Base-by-base conservation (phyloP, 805 yeast species). In the Blastobotrys robertii region DNA sequence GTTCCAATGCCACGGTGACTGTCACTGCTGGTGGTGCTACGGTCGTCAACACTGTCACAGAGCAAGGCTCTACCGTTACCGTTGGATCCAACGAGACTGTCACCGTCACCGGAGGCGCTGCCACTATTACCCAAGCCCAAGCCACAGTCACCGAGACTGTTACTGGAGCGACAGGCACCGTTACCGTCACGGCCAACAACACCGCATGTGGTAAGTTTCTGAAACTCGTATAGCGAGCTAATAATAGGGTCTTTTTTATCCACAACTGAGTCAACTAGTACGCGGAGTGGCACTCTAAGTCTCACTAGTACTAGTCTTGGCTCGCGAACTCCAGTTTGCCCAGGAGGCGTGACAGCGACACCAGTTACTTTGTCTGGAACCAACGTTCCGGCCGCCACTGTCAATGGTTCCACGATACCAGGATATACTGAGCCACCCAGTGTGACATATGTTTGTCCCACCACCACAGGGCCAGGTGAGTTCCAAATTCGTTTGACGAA, bases 251-350 rank as follows among this genome's bases (percentile, higher is more conserved):
- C 62, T 58, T 57, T 58, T 57, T 58, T 59, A 58, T 58, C 62
- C 56, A 57, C 62, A 57, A 56, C 60, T 59, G 60, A 58, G 60
- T 58, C 59, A 56, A 30, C 25, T 25, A 11, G 42, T 53, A 56
- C 59, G 54, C 46, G 54, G 45, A 52, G 62, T 57, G 62, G 62
- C 63, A 59, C 62, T 60, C 31, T 42, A 36, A 60, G 62, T 59
- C 63, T 57, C 62, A 57, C 62, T 38, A 56, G 62, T 57, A 54
- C 60, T 53, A 45, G 56, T 47, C 45, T 55, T 58, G 58, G 61
- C 59, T 53, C 56, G 31, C 13, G 44, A 30, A 30, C 30, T 36
- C 35, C 13, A 33, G 35, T 12, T 33, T 15, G 12, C 16, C 13
- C 15, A n/a, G 10, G 35, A 33, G 16, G 12, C 13, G 35, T 12